These are phyloP conservation scores for Ophiocordyceps sinensis DNA, from an alignment of 2,329 filamentous ascomycete species.

Conservation along the genomic window DNA sequence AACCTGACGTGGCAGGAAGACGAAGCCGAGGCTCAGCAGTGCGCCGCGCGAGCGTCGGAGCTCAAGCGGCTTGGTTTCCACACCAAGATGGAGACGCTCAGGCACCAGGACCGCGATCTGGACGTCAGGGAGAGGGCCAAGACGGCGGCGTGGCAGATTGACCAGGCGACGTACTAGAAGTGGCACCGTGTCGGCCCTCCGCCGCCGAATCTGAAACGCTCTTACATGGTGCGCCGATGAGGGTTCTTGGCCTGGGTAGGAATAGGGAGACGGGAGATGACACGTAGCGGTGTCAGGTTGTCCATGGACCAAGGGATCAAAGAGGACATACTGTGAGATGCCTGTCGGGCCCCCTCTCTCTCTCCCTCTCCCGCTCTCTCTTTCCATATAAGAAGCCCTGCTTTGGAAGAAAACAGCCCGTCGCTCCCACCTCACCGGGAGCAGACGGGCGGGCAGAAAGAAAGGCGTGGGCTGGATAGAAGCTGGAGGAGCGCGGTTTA, in stretches of 20 bases:
- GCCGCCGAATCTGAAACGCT: background rate
- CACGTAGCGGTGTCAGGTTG: too few relatives aligned
- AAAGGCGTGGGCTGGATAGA: too few relatives aligned
- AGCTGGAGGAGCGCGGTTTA: too few relatives aligned
- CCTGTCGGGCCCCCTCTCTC: too few relatives aligned
- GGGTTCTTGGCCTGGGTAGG: background rate
- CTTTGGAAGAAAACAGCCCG: too few relatives aligned
- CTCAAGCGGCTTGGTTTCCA: slow-evolving; percentile 60
- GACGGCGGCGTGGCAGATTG: slow-evolving; percentile 61
- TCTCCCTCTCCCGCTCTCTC: too few relatives aligned
- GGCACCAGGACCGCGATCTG: slow-evolving; percentile 54
- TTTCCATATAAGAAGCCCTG: too few relatives aligned
- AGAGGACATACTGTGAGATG: too few relatives aligned
- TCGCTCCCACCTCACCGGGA: too few relatives aligned
- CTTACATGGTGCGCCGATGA: background rate
- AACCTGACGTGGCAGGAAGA: slow-evolving; percentile 81
- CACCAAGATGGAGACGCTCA: slow-evolving; percentile 46
- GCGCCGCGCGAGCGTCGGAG: slow-evolving; percentile 50
- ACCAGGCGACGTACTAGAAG: slow-evolving; percentile 20
- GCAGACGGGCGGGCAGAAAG: too few relatives aligned
- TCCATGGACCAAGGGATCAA: too few relatives aligned
- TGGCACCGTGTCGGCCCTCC: background rate
- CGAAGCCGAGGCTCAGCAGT: slow-evolving; percentile 47
- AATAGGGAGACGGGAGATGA: too few relatives aligned
- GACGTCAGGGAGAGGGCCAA: slow-evolving; percentile 79